Evolutionary conservation across 2,329 filamentous ascomycete species (phyloP).

Genomic region (Nannizziopsis barbatae): DNA sequence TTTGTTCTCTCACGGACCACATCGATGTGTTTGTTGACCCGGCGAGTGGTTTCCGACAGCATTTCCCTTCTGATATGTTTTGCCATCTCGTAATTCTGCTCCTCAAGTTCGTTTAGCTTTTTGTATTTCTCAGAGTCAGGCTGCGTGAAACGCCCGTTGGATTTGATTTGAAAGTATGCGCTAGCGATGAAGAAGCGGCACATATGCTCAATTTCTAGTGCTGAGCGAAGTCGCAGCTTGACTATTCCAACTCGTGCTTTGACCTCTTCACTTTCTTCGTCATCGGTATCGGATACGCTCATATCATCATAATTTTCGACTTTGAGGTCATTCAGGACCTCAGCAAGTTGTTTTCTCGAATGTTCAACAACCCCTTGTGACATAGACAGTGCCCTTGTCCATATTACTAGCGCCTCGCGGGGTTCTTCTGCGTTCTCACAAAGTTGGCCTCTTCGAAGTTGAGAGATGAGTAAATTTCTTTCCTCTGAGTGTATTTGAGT

Average conservation of each 20-base stretch:
- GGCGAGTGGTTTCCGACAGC: slow-evolving; percentile 47
- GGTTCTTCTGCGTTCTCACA: slow-evolving; percentile 62
- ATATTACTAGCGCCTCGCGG: slow-evolving; percentile 57
- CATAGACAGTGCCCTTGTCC: slow-evolving; percentile 48
- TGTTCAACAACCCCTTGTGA: slow-evolving; percentile 44
- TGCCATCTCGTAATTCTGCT: slow-evolving; percentile 62
- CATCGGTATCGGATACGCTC: slow-evolving; percentile 18
- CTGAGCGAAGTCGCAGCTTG: slow-evolving; percentile 56
- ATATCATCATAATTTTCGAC: slow-evolving; percentile 8
- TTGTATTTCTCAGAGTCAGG: slow-evolving; percentile 58
- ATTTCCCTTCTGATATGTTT: slow-evolving; percentile 70
- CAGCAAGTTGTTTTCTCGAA: slow-evolving; percentile 50
- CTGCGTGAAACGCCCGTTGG: slow-evolving; percentile 51
- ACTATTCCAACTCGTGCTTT: slow-evolving; percentile 45
- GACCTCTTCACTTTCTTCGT: slow-evolving; percentile 30
- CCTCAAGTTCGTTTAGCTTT: slow-evolving; percentile 58
- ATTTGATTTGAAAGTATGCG: slow-evolving; percentile 71
- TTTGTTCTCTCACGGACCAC: slow-evolving; percentile 46
- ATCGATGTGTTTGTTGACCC: slow-evolving; percentile 54
- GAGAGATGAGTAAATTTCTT: slow-evolving; percentile 51
- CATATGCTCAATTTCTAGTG: slow-evolving; percentile 70
- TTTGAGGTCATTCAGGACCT: slow-evolving; percentile 30
- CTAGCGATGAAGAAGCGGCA: slow-evolving; percentile 78
- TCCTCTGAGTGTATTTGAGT: slow-evolving; percentile 55
- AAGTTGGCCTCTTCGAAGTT: slow-evolving; percentile 63